Base-by-base conservation (phyloP, 345 rosid genomes). In the Ceriops decandra region DNA sequence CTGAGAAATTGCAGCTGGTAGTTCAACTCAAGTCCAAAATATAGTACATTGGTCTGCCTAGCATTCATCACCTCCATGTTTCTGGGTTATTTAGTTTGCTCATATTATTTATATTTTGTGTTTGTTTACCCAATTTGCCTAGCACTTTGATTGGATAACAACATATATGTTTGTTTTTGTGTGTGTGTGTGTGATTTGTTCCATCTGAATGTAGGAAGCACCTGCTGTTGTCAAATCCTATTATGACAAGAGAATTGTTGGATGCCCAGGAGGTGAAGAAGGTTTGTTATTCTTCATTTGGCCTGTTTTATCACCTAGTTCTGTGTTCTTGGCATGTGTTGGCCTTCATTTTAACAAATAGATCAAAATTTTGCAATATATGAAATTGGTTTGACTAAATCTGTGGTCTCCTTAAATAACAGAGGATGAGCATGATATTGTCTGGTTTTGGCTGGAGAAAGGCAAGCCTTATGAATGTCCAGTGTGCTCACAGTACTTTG, bases 391-490 rank as follows among this genome's bases (percentile, higher is more conserved):
- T 35, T 62, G 32, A 56, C 63, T 5, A 15, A 1, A n/a, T 68
- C 30, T 68, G 32, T 11, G 47, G 46, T 15, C 62, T 57, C 60
- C 49, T 42, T 70, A 4, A 47, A 58, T 68, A 74, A 70, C 77
- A 95, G 99, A 91, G 85, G 96, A 90, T 28, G 96, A 91, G 76
- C 99, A 95, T 68, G 97, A 95, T 67, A 93, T 93, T 64, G 95
- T 91, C 57, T 91, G 97, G 97, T 95, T 95, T 84, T 89, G 97
- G 99, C 84, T 91, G 82, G 85, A 87, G 85, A 90, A 91, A 76
- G 96, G 88, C 83, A 85, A 87, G 83, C 83, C 88, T 16, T 76
- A 79, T 62, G 95, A 91, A 67, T 93, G 99, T 73, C 90, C 93
- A 1, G 96, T 89, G 60, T 91, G 97, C 80, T 49, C 89, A 5